These are phyloP conservation scores for Beauveria pseudobassiana DNA, from an alignment of 2,329 filamentous ascomycete species.

Conservation along the genomic window DNA sequence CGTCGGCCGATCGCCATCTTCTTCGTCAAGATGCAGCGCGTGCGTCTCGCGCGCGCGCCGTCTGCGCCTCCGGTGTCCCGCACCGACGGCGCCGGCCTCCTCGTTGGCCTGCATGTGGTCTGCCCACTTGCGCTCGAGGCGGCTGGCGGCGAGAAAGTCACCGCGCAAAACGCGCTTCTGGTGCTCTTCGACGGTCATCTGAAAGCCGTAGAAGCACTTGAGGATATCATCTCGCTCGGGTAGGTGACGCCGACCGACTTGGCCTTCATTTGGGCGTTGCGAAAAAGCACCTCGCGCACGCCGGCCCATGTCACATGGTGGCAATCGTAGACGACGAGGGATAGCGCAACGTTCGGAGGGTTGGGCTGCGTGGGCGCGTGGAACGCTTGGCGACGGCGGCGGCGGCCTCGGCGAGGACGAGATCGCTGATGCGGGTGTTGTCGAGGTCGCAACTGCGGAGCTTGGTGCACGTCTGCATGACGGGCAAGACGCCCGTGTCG, in stretches of 20 bases:
- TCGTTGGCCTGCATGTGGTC: conserved; percentile 91
- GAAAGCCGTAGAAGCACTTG: conserved; percentile 93
- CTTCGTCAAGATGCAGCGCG: conserved; percentile 71
- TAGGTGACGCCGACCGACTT: conserved; percentile 42
- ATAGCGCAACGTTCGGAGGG: conserved; percentile 55
- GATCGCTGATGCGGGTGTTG: conserved; percentile 84
- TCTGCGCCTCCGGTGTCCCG: conserved; percentile 60
- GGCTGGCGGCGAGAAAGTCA: conserved; percentile 63
- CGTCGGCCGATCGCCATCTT: conserved; percentile 57
- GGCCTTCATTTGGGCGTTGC: conserved; percentile 65
- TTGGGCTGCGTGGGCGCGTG: conserved; percentile 30
- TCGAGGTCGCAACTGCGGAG: conserved; percentile 77
- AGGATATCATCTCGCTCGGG: conserved; percentile 75
- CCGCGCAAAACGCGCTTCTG: conserved; percentile 75
- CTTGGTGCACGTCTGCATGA: conserved; percentile 66
- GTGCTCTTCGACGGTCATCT: conserved; percentile 91
- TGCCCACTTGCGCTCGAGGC: conserved; percentile 87
- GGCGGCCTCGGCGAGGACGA: conserved; percentile 78
- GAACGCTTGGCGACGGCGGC: conserved; percentile 65
- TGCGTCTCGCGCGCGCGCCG: conserved; percentile 76
- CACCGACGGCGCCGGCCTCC: conserved; percentile 65
- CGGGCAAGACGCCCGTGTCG: conserved; percentile 74
- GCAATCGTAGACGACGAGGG: conserved; percentile 84
- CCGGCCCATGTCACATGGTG: conserved; percentile 89
- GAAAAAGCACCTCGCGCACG: conserved; percentile 74